Base-by-base conservation (phyloP, 129 eudicot genomes). In the Dittrichia graveolens region DNA sequence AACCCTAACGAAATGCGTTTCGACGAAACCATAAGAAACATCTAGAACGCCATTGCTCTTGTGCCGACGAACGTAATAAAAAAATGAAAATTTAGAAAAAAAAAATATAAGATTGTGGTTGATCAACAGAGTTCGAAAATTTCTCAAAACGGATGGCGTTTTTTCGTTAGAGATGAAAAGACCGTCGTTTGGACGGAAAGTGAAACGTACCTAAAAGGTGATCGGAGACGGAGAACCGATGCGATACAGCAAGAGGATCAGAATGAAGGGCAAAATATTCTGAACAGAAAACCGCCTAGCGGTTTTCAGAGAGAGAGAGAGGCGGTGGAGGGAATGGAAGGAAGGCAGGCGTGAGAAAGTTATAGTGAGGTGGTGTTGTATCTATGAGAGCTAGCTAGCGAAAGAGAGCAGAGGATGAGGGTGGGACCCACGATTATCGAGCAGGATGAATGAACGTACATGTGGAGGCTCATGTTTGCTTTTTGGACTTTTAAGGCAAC, bases 401-500 rank as follows among this genome's bases (percentile, higher is more conserved):
- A 75, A 75, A 75, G 73, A 75, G 73, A 43, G 72, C 52, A 75
- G 65, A 54, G 56, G 69, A 14, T 8, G 74, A 48, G 6, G 47
- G 31, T 7, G 43, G 74, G 69, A 4, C 53, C 80, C 53, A 61
- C 19, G n/a, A n/a, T n/a, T n/a, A n/a, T n/a, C n/a, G n/a, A n/a
- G n/a, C n/a, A 5, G 11, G 38, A 24, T 24, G 15, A 19, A 4
- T 58, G 61, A 45, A 66, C 35, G 39, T 2, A 1, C n/a, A 76
- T 76, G 75, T 6, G 69, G 59, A 43, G 80, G 60, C 50, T 58
- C 13, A 2, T 58, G 24, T 76, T 76, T 76, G 68, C 60, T 76
- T 76, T 67, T 34, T 57, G 68, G 74, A 10, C n/a, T 76, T 56
- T 6, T 55, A 69, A 76, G 75, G 80, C 69, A 76, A 76, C 48